A percentile compares a stretch with the other conserved stretches of the same genome.
phyloP scores from a whole-genome alignment of 257 asterid genomes.

The Fraxinus quadrangulata region DNA sequence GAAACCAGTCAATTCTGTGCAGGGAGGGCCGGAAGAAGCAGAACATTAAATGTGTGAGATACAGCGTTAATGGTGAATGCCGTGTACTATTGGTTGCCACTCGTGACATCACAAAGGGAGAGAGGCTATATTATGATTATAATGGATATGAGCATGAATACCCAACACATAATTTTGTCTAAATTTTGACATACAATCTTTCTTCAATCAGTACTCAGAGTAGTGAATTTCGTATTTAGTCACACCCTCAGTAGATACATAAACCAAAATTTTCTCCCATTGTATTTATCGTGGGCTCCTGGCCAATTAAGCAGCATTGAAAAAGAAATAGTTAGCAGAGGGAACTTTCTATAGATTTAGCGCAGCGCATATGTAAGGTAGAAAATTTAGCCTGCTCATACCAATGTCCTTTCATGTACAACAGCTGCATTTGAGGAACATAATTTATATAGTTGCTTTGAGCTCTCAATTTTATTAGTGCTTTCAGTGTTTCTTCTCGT shows the following conservation, averaged over 20 bases:
- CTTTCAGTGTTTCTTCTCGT: constrained; percentile 1
- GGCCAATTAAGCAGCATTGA: constrained; percentile 25
- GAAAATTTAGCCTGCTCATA: constrained; percentile 15
- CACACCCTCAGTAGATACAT: constrained; percentile 29
- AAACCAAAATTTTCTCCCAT: constrained; percentile 19
- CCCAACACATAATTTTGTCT: constrained; percentile 80
- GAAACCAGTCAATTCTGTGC: constrained; percentile 38
- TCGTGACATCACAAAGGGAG: constrained; percentile 79
- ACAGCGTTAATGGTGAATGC: constrained; percentile 61
- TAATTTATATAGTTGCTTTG: constrained; percentile 11
- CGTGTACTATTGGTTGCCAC: constrained; percentile 69
- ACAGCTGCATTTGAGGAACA: constrained; percentile 17
- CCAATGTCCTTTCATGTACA: constrained; percentile 14
- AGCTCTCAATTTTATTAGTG: constrained; percentile 1
- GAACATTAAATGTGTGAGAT: constrained; percentile 80
- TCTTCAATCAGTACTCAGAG: constrained; percentile 21
- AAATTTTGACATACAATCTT: constrained; percentile 25
- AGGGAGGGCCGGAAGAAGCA: constrained; percentile 87
- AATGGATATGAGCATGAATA: constrained; percentile 88
- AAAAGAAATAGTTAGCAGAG: constrained; percentile 22
- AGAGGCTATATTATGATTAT: constrained; percentile 84
- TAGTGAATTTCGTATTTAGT: constrained; percentile 27
- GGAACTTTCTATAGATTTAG: constrained; percentile 11
- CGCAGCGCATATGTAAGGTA: constrained; percentile 20
- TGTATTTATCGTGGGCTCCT: constrained; percentile 23